These are phyloP conservation scores for Thelonectria rubi DNA, from an alignment of 2,329 filamentous ascomycete genomes.

Conservation along the genomic window DNA sequence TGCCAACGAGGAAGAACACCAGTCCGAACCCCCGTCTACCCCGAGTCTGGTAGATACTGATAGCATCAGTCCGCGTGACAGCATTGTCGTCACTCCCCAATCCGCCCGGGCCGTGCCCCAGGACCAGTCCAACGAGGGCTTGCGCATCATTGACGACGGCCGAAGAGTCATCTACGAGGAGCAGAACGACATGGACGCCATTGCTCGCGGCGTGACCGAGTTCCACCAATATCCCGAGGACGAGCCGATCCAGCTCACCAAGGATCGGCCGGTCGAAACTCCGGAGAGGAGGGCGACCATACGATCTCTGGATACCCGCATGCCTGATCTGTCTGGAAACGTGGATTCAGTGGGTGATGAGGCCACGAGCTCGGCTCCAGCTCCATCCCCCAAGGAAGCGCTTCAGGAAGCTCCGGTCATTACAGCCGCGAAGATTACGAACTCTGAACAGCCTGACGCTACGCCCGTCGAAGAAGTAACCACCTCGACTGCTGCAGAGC, in stretches of 20 bases:
- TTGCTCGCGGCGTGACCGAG: slow-evolving; percentile 35
- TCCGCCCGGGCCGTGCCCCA: slow-evolving; percentile 32
- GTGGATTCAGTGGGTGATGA: slow-evolving; percentile 1
- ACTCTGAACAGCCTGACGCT: not conserved
- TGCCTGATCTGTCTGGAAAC: slow-evolving; percentile 34
- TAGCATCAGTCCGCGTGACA: slow-evolving; percentile 44
- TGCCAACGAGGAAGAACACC: slow-evolving; percentile 43
- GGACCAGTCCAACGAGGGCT: slow-evolving; percentile 41
- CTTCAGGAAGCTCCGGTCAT: slow-evolving; percentile 7
- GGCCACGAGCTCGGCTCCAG: not conserved
- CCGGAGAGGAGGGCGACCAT: slow-evolving; percentile 20
- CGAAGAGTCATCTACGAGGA: slow-evolving; percentile 42
- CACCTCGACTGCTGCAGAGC: not conserved
- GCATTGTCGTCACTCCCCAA: slow-evolving; percentile 38
- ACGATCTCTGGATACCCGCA: slow-evolving; percentile 33
- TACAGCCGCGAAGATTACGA: slow-evolving; percentile 11
- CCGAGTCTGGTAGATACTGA: slow-evolving; percentile 45
- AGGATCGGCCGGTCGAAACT: slow-evolving; percentile 26
- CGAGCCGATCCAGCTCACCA: slow-evolving; percentile 36
- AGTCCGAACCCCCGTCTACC: slow-evolving; percentile 43
- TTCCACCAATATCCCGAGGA: slow-evolving; percentile 39
- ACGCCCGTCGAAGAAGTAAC: slow-evolving; percentile 1
- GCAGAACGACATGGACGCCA: slow-evolving; percentile 38
- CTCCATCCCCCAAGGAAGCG: slow-evolving; percentile 1
- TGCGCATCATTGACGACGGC: slow-evolving; percentile 42